Evolutionary conservation across 1,284 basidiomycete genomes (phyloP).

Genomic region (Bjerkandera adusta): DNA sequence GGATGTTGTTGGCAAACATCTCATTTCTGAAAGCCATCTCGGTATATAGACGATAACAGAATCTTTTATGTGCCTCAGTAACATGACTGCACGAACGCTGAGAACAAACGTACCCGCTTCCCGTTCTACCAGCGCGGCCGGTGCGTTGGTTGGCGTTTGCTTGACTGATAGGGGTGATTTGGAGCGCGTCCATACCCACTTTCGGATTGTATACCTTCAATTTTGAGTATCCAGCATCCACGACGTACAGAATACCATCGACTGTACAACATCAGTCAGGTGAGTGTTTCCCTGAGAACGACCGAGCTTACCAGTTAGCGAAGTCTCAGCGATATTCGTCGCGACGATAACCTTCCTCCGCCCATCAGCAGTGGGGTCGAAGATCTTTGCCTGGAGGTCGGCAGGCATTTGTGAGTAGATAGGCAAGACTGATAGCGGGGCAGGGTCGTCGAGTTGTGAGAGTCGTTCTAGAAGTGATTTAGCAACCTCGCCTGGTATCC

Average conservation of each 20-base stretch:
- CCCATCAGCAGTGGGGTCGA: slow-evolving; percentile 92
- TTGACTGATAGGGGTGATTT: slow-evolving; percentile 98
- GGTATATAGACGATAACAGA: slow-evolving; percentile 96
- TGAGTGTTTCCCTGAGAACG: background rate
- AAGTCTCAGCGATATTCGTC: slow-evolving; percentile 99
- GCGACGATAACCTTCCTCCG: slow-evolving; percentile 96
- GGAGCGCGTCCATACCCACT: slow-evolving; percentile 98
- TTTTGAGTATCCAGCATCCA: slow-evolving; percentile 96
- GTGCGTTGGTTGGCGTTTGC: slow-evolving; percentile 96
- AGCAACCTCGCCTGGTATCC: slow-evolving; percentile 18
- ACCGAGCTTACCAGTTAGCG: slow-evolving; percentile 70
- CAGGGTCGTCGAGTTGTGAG: slow-evolving; percentile 86
- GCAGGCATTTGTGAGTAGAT: slow-evolving; percentile 99
- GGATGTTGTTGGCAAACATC: slow-evolving; percentile 95
- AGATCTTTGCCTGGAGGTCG: slow-evolving; percentile 97
- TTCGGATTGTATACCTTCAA: slow-evolving; percentile 99
- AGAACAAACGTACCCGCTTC: slow-evolving; percentile 70
- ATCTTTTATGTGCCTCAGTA: slow-evolving; percentile 41
- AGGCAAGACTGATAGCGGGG: slow-evolving; percentile 85
- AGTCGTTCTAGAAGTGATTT: slow-evolving; percentile 74
- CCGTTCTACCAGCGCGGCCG: slow-evolving; percentile 95
- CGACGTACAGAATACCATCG: slow-evolving; percentile 96
- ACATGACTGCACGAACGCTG: background rate
- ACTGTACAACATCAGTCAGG: slow-evolving; percentile 47
- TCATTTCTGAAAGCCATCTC: slow-evolving; percentile 98